phyloP scores from a whole-genome alignment of 148 eudicot species.

The Silene uniflora region DNA sequence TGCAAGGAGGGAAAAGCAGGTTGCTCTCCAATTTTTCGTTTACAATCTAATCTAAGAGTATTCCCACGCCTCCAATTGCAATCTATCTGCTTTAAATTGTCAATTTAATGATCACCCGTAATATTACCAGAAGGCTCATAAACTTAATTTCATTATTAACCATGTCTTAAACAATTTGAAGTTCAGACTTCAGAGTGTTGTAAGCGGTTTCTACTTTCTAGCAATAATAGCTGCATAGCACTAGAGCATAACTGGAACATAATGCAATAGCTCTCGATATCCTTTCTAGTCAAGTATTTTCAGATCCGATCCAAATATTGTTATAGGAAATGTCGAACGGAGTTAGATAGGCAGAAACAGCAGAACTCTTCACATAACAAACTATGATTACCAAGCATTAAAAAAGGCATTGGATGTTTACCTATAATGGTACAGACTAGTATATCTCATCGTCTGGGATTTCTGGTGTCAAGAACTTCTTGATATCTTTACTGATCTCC shows the following conservation, averaged over 20 bases:
- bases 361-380: background rate
- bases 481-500: slow-evolving; percentile 54
- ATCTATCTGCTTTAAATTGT: too few relatives aligned
- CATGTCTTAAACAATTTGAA: too few relatives aligned
- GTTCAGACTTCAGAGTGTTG: too few relatives aligned
- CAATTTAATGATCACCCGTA: too few relatives aligned
- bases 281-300: background rate
- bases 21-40: too few relatives aligned
- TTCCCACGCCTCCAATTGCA: too few relatives aligned
- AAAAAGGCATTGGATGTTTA: background rate
- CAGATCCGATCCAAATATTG: background rate
- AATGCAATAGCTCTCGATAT: background rate
- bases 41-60: too few relatives aligned
- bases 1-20: background rate
- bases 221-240: background rate
- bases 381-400: background rate
- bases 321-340: background rate
- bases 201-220: too few relatives aligned
- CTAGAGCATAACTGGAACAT: background rate
- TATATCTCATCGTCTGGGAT: slow-evolving; percentile 78
- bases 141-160: too few relatives aligned
- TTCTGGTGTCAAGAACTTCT: slow-evolving; percentile 67
- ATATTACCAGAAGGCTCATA: too few relatives aligned
- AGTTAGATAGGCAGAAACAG: background rate
- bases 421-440: slow-evolving; percentile 30